Evolutionary conservation across 2,329 filamentous ascomycete genomes (phyloP), one percentile per base, ranked within the genome.

Genomic region (Exophiala sp.): DNA sequence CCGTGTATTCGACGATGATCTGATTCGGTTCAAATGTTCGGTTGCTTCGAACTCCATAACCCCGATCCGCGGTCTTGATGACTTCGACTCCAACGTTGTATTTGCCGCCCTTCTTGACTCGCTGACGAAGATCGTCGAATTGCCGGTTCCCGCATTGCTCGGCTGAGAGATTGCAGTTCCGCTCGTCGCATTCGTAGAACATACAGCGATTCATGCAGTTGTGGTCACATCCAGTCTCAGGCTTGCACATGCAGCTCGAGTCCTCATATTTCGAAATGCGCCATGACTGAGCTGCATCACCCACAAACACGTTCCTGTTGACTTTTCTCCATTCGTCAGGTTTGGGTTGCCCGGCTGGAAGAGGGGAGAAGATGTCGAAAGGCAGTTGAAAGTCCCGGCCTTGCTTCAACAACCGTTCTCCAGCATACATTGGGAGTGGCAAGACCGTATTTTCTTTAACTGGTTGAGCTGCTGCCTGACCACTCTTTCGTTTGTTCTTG

Each of bases 1-100:
- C 93, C 0, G 90, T 91, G 65, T 98, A 98, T 65, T 98, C 93
- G 71, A 97, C 91, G 64, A 98, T 97, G 65, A 98, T 95, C 70
- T 97, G 89, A 62, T 91, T 83, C 1, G 90, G 81, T 50, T 83
- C 76, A 66, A 97, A 98, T 54, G 82, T 85, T 40, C 93, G 82
- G 69, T 91, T 95, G 65, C 86, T 88, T 54, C 93, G 85, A 43
- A 98, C 88, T 45, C 93, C 93, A 65, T 91, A 90, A 22, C 93
- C 93, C 51, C 90, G 83, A 68, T 95, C 86, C 16, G 74, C 70
- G 1, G 93, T 97, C 72, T 95, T 90, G 69, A 95, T 82, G 34
- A 97, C 90, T 66, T 98, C 93, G 7, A 98, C 90, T 40, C 93
- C 93, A 52, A 95, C 83, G 60, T 93, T 85, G 64, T 88, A 98